Percentiles rank a stretch among this genome's conserved stretches.
phyloP scores from a whole-genome alignment of 1,284 basidiomycete genomes.

The Malassezia slooffiae region DNA sequence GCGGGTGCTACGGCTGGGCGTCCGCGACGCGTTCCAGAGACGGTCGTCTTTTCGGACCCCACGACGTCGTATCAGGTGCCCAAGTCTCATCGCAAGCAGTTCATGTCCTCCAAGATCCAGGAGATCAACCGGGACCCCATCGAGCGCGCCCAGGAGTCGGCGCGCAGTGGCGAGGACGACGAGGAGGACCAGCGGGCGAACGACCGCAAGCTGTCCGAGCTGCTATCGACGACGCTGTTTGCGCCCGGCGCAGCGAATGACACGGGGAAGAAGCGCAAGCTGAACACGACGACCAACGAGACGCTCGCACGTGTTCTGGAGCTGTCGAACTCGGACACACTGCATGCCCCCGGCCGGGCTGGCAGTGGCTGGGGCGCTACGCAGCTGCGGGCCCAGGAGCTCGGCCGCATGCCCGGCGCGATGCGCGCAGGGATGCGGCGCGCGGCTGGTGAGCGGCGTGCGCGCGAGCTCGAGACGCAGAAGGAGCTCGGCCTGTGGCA shows the following conservation, averaged over 20 bases:
- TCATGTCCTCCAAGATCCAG: conserved; percentile 17
- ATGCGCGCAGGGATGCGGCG: conserved; percentile 31
- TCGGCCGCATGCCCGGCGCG: conserved; percentile 31
- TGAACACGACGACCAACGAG: conserved; percentile 26
- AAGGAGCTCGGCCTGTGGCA: conserved; percentile 43
- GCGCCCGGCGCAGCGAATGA: conserved; percentile 28
- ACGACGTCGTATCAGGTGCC: not conserved
- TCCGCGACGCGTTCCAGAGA: conserved; percentile 7
- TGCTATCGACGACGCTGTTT: conserved; percentile 42
- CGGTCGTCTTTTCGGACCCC: conserved; percentile 11
- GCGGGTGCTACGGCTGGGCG: not conserved
- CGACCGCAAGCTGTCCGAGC: conserved; percentile 33
- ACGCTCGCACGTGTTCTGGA: conserved; percentile 35
- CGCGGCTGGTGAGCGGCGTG: conserved; percentile 30
- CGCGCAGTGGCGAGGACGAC: conserved; percentile 19
- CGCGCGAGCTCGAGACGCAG: conserved; percentile 34
- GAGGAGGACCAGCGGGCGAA: conserved; percentile 36
- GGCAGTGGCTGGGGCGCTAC: conserved; percentile 36
- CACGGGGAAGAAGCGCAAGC: conserved; percentile 22
- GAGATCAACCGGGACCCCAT: not conserved
- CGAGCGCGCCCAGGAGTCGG: not conserved
- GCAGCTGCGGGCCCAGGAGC: conserved; percentile 26
- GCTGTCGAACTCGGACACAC: conserved; percentile 16
- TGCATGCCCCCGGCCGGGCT: conserved; percentile 7
- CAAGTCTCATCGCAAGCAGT: conserved; percentile 6